Evolutionary conservation across 2,329 filamentous ascomycete species (phyloP).

Genomic region (Neopestalotiopsis rosae): DNA sequence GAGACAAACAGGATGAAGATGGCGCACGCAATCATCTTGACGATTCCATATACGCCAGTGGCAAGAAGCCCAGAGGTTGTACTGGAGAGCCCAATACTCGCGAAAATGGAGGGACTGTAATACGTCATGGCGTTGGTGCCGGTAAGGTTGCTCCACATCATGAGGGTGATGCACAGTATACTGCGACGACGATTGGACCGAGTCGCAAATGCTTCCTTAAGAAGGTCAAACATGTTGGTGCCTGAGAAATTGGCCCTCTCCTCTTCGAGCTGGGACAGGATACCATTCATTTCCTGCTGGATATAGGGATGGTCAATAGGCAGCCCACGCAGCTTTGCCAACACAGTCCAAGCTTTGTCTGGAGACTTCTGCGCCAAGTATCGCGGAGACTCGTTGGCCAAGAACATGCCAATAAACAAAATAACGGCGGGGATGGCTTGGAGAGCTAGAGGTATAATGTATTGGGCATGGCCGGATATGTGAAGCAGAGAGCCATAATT

Average conservation of each 20-base stretch:
- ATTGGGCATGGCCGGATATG: conserved; percentile 51
- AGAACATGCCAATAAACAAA: conserved; percentile 63
- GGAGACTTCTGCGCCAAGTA: conserved; percentile 73
- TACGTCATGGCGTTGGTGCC: conserved; percentile 60
- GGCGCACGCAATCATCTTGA: conserved; percentile 69
- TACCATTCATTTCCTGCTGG: conserved; percentile 51
- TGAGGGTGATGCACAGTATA: conserved; percentile 52
- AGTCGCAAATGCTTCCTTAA: conserved; percentile 36
- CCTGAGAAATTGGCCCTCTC: conserved; percentile 54
- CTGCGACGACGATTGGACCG: conserved; percentile 52
- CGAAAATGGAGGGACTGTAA: conserved; percentile 74
- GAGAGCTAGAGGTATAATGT: conserved; percentile 66
- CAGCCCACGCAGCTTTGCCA: conserved; percentile 60
- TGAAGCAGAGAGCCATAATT: conserved; percentile 54
- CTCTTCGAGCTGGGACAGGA: conserved; percentile 50
- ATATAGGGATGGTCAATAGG: conserved; percentile 60
- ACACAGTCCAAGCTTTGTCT: conserved; percentile 63
- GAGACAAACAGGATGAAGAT: conserved; percentile 70
- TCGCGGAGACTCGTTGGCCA: conserved; percentile 65
- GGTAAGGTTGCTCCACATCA: conserved; percentile 60
- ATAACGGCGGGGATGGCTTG: conserved; percentile 69
- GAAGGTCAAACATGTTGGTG: conserved; percentile 48
- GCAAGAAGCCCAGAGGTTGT: conserved; percentile 69
- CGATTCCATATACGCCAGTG: conserved; percentile 75
- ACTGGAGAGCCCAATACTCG: conserved; percentile 63